Evolutionary conservation across 208 protist genomes (phyloP).

Genomic region (Trypanosoma cruzi): DNA sequence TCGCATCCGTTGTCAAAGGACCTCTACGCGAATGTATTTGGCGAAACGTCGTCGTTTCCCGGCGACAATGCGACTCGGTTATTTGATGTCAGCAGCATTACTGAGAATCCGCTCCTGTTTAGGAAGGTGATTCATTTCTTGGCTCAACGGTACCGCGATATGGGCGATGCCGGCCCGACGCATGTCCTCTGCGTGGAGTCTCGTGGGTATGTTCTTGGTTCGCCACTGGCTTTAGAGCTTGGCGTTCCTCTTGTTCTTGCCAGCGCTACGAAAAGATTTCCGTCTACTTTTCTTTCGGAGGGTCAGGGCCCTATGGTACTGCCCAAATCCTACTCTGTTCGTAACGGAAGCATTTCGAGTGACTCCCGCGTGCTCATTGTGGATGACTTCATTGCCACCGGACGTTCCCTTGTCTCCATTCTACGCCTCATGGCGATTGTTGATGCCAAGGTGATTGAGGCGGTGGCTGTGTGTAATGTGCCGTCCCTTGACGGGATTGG

Average conservation of each 20-base stretch:
- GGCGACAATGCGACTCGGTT: conserved; percentile 23
- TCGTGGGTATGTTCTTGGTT: conserved; percentile 75
- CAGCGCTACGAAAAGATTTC: conserved; percentile 43
- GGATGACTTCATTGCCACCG: conserved; percentile 90
- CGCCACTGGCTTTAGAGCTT: conserved; percentile 75
- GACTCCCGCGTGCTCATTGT: conserved; percentile 79
- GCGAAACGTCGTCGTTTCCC: background rate
- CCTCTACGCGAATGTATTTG: conserved; percentile 25
- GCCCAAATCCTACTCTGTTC: conserved; percentile 48
- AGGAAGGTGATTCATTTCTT: conserved; percentile 63
- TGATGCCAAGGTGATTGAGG: conserved; percentile 64
- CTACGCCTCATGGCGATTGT: conserved; percentile 71
- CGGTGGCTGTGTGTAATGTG: conserved; percentile 74
- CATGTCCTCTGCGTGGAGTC: conserved; percentile 81
- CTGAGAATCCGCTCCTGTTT: conserved; percentile 72
- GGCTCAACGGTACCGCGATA: conserved; percentile 55
- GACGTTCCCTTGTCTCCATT: conserved; percentile 58
- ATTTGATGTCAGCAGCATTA: conserved; percentile 90
- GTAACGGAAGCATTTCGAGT: conserved; percentile 56
- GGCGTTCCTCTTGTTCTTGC: conserved; percentile 80
- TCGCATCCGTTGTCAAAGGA: conserved; percentile 24
- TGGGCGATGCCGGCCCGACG: conserved; percentile 62
- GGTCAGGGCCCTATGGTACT: conserved; percentile 27
- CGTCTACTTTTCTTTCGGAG: conserved; percentile 50
- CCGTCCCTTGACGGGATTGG: conserved; percentile 61